Percentiles rank a stretch among this genome's conserved stretches.
Evolutionary conservation across 345 rosid genomes (phyloP).

Genomic region (Brassica rapa): DNA sequence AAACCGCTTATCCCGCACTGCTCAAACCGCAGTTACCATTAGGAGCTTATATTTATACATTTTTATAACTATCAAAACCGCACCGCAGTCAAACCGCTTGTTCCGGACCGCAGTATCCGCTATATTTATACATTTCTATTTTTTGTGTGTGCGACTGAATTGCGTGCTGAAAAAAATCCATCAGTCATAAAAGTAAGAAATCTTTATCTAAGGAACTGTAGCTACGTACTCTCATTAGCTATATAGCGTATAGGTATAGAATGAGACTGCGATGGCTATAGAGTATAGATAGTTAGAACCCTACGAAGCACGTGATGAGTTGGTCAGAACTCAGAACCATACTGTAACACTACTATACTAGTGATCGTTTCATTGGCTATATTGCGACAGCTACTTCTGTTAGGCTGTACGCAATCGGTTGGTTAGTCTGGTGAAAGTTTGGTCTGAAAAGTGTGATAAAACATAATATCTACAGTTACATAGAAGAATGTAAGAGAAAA

Average conservation of each 20-base stretch:
- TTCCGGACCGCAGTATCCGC: no score
- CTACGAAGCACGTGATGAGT: constrained; percentile 24
- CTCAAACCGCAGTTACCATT: no score
- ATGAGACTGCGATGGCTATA: neutral
- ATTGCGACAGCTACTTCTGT: constrained; percentile 17
- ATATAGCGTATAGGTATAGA: neutral
- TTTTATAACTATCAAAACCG: no score
- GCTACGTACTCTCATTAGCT: constrained; percentile 9
- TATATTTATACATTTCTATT: no score
- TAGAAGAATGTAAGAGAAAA: neutral
- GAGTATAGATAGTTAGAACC: neutral
- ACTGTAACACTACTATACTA: constrained; percentile 17
- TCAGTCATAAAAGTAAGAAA: neutral
- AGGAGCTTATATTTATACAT: no score
- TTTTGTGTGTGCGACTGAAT: neutral
- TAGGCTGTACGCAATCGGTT: neutral
- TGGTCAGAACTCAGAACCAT: constrained; percentile 18
- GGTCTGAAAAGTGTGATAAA: constrained; percentile 16
- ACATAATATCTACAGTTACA: neutral
- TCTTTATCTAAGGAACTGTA: neutral
- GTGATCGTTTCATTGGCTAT: constrained; percentile 15
- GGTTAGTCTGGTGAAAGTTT: constrained; percentile 15
- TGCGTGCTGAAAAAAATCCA: constrained; percentile 1
- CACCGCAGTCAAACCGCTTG: no score
- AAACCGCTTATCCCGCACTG: no score